Base-by-base conservation (phyloP, 1,284 basidiomycete genomes). In the Trametes versicolor region DNA sequence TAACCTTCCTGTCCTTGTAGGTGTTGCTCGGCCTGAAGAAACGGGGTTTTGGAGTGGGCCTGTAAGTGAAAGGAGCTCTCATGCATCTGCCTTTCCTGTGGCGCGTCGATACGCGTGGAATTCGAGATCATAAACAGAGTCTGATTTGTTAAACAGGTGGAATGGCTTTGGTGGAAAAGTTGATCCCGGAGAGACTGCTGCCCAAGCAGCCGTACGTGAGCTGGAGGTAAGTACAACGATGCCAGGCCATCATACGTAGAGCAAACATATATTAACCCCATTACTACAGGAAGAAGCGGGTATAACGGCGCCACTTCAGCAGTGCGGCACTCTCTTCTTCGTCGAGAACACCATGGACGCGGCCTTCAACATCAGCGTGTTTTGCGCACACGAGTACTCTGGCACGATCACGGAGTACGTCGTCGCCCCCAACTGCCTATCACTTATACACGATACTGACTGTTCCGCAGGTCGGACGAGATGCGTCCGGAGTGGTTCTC, bases 131-230 rank as follows among this genome's bases (percentile, higher is more conserved):
- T n/a, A n/a, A n/a, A n/a, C 23, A 10, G 4, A 6, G 45, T 49
- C 25, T 25, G 13, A n/a, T 6, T 6, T 34, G 15, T 10, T 25
- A 25, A 1, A 15, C 23, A 91, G 89, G 66, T 89, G 83, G 68
- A 92, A 92, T 68, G 90, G 90, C 1, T 93, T 91, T 68, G 92
- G 91, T 6, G 91, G 91, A 3, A 94, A 93, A 75, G 85, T 89
- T 1, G 89, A 92, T 65, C 75, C 80, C 0, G 84, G 83, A 2
- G 92, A 94, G 76, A 83, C 85, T 0, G 77, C 86, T n/a, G 63
- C 78, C 0, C 76, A 87, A 68, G 91, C 89, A 13, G 92, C 90
- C 1, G 67, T 76, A 8, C 85, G 92, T 12, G 92, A 94, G 76
- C 79, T 93, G 15, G 70, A 87, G 79, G 89, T 88, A 36, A 45